Conservation (phyloP, 805 yeast genomes). For the Candida alai region DNA sequence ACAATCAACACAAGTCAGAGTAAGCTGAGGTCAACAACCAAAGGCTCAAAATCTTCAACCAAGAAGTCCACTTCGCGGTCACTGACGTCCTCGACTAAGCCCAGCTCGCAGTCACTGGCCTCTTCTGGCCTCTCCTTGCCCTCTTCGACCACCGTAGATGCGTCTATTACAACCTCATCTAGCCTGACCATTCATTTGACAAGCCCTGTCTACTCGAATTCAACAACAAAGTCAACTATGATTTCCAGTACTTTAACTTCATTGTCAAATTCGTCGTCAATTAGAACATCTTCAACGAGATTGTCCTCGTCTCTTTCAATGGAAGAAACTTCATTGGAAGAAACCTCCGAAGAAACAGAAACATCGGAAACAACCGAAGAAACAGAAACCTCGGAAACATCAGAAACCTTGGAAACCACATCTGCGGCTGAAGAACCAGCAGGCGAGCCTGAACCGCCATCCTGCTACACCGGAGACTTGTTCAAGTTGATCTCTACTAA, state of each 20-base stretch:
- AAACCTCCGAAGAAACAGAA: background rate
- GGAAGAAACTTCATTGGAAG: background rate
- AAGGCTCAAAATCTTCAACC: too few species aligned
- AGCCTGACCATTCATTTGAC: too few species aligned
- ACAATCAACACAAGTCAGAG: too few species aligned
- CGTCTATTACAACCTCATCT: slow-evolving; percentile 8
- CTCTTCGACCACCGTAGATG: too few species aligned
- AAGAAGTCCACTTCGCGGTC: too few species aligned
- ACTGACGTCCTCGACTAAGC: too few species aligned
- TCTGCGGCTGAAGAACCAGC: too few species aligned
- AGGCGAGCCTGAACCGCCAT: slow-evolving; percentile 5
- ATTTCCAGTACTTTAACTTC: slow-evolving; percentile 3
- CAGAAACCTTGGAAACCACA: background rate
- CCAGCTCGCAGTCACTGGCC: too few species aligned
- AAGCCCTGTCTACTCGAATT: too few species aligned
- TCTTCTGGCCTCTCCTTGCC: too few species aligned
- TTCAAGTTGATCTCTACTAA: slow-evolving; percentile 43
- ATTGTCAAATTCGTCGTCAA: slow-evolving; percentile 6
- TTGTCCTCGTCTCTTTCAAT: too few species aligned
- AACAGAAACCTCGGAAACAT: slow-evolving; percentile 1
- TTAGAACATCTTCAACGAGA: background rate
- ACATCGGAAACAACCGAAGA: background rate
- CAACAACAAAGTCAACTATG: slow-evolving; percentile 4
- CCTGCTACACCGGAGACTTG: slow-evolving; percentile 34
- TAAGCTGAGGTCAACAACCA: too few species aligned